Conservation (phyloP, 225 moss, liverwort and hornwort species). For the Polytrichum formosum region DNA sequence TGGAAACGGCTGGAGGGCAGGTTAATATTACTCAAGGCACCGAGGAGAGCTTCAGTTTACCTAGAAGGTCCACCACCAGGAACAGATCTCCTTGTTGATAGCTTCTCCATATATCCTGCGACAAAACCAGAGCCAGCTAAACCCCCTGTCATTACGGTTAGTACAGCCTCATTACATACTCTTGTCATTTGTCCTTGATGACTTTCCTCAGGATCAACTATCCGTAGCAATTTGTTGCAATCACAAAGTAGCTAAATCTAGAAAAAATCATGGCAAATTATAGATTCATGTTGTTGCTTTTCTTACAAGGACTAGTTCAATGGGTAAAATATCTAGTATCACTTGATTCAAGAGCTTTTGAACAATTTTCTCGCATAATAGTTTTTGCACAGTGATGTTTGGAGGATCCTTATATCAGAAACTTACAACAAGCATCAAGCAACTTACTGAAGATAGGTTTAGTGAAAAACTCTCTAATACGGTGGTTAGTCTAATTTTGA, state of each 20-base stretch:
- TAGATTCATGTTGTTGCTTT: no score
- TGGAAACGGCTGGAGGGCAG: slow-evolving; percentile 80
- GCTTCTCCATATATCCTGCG: slow-evolving; percentile 55
- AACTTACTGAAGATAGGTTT: background rate
- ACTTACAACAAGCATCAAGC: background rate
- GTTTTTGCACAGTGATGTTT: no score
- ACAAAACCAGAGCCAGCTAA: slow-evolving; percentile 39
- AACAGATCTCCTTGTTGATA: slow-evolving; percentile 74
- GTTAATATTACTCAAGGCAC: slow-evolving; percentile 57
- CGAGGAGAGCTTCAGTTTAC: slow-evolving; percentile 56
- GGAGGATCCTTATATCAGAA: background rate
- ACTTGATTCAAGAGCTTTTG: no score
- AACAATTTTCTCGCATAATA: no score
- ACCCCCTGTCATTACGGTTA: slow-evolving; percentile 50
- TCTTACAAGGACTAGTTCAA: no score
- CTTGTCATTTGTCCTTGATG: no score
- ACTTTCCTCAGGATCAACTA: no score
- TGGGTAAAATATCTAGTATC: no score
- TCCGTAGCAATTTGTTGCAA: no score
- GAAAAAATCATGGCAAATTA: no score
- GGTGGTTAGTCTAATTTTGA: background rate
- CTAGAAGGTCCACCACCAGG: slow-evolving; percentile 84
- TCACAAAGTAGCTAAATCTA: no score
- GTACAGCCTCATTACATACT: background rate
- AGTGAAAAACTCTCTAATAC: background rate